These are phyloP conservation scores for Pseudonitzschia multistriata DNA, from an alignment of 108 stramenopile genomes.

Conservation along the genomic window DNA sequence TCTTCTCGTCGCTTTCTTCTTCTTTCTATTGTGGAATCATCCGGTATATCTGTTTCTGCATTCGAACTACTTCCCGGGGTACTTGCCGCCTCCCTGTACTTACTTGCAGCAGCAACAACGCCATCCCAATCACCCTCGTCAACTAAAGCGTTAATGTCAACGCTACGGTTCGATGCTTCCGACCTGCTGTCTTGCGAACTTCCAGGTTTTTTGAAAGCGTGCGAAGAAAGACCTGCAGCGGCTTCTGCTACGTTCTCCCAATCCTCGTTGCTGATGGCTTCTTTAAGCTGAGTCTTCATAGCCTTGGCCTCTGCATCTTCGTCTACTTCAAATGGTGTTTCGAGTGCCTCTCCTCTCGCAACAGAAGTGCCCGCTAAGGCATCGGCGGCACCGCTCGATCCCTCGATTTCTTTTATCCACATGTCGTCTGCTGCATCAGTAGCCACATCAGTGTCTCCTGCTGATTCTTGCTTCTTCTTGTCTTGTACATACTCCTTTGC, in stretches of 20 bases:
- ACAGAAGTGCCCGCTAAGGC: slow-evolving; percentile 4
- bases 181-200: slow-evolving; percentile 30
- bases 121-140: slow-evolving; percentile 78
- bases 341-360: neutral
- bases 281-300: slow-evolving; percentile 17
- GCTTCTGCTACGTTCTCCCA: slow-evolving; percentile 78
- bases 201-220: neutral
- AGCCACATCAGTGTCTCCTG: neutral
- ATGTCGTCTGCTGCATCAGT: slow-evolving; percentile 13
- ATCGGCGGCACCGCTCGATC: neutral
- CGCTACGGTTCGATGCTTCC: slow-evolving; percentile 31
- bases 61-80: neutral
- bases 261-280: slow-evolving; percentile 70
- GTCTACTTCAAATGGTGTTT: neutral
- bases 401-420: slow-evolving; percentile 30
- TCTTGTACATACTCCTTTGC: slow-evolving; percentile 45
- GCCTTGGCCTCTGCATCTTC: slow-evolving; percentile 44
- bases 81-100: slow-evolving; percentile 31
- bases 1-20: slow-evolving; percentile 32
- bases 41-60: slow-evolving; percentile 2
- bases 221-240: slow-evolving; percentile 39
- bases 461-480: slow-evolving; percentile 18
- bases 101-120: slow-evolving; percentile 66
- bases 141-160: slow-evolving; percentile 64
- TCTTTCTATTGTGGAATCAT: slow-evolving; percentile 11